A percentile compares a stretch with the other conserved stretches of the same genome.
Conservation (phyloP, 805 yeast genomes). For the Pichia scutulata region DNA sequence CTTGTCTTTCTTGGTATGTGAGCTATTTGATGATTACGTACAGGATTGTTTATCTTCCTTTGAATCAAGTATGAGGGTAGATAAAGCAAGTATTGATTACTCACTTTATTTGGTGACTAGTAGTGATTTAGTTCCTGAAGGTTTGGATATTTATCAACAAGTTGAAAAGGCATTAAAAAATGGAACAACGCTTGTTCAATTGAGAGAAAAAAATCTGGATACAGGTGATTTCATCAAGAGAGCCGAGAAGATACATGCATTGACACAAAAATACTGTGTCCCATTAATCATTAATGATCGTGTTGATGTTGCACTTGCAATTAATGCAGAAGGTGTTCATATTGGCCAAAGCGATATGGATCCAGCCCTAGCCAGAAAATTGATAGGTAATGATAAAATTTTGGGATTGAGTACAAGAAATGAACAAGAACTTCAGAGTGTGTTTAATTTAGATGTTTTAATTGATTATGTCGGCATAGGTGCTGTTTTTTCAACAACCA, state of each 20-base stretch:
- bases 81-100: constrained; percentile 35
- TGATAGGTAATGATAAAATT: constrained; percentile 68
- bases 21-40: no score
- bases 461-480: constrained; percentile 84
- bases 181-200: constrained; percentile 77
- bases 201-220: constrained; percentile 69
- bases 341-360: constrained; percentile 90
- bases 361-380: constrained; percentile 44
- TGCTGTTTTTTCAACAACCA: constrained; percentile 63
- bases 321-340: constrained; percentile 76
- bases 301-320: constrained; percentile 81
- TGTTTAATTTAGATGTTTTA: constrained; percentile 28
- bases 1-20: no score
- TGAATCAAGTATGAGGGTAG: background rate
- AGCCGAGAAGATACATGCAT: constrained; percentile 51
- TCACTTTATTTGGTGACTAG: constrained; percentile 75
- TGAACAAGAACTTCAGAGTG: constrained; percentile 39
- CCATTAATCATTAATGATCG: constrained; percentile 85
- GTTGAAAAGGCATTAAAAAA: constrained; percentile 54
- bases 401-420: constrained; percentile 71
- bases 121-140: constrained; percentile 62
- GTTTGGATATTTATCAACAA: constrained; percentile 47
- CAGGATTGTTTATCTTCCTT: background rate
- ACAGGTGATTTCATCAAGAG: constrained; percentile 59
- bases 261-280: constrained; percentile 52